Base-by-base conservation (phyloP, 1,284 basidiomycete species). In the Neolentinus lepideus region DNA sequence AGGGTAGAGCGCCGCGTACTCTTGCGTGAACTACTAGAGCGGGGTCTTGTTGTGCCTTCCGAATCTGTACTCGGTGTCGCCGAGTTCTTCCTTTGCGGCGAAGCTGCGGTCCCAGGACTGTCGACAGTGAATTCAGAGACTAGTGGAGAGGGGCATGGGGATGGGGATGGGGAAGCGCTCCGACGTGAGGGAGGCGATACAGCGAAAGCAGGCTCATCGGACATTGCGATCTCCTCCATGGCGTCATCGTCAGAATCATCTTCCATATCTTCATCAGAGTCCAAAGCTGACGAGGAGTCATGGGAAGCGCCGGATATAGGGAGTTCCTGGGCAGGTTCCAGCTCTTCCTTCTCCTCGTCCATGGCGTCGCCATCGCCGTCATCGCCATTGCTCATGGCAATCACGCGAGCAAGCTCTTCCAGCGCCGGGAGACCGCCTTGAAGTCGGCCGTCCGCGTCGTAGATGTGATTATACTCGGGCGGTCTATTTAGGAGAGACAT, bases 401-500 rank as follows among this genome's bases (percentile, higher is more conserved):
- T 88, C 4, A 94, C 89, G 50, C 84, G 83, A 0, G 92, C 90
- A 2, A 97, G 75, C 54, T 88, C 85, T 67, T 94, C 92, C 54
- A 96, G 74, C 14, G 87, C 84, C 10, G 85, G 76, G 1, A 95
- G 71, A 2, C 93, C 93, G 29, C 92, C 92, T 62, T 87, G 83
- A 36, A 97, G 69, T 25, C 88, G 82, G 21, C 93, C 94, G 55
- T 90, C 81, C 0, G 76, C 70, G 62, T 92, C 86, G 66, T 96
- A 96, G n/a, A 86, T 74, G 27, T 84, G 78, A 45, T 85, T 80
- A 58, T 78, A 84, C 53, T 87, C 84, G 0, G 80, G 66, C 0
- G 79, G 69, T 2, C 97, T 90, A 67, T 99, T 99, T 35, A 99
- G 77, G 14, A 98, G 81, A 1, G 90, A 87, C 96, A 99, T 98